Evolutionary conservation across 495 filamentous ascomycete species (phyloP), one percentile per base, ranked within the genome.

Genomic region (Hypoxylon trugodes): DNA sequence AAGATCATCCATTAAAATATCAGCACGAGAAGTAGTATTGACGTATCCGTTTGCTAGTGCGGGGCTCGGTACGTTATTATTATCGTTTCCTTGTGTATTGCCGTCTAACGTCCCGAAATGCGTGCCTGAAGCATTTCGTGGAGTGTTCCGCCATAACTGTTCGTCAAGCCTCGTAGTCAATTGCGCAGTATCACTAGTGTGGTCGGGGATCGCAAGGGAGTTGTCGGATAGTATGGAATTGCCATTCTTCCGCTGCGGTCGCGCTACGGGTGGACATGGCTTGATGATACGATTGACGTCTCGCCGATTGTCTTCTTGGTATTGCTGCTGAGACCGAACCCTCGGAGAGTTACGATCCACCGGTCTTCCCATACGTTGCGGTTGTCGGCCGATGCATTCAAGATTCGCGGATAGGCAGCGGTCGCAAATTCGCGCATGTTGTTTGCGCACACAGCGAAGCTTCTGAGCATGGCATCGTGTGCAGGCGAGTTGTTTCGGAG

Each of bases 301-400:
- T 12, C 32, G 3, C 32, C 32, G 3, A n/a, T 35, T 35, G 32
- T 3, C 13, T 12, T n/a, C 32, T 3, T 35, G 3, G 8, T n/a
- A 8, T n/a, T 3, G 2, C 32, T 35, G 8, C 32, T 35, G 40
- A 24, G 40, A 24, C 26, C 43, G 26, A 18, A 32, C 10, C 43
- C 13, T 47, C 43, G 15, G 21, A 2, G n/a, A 9, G 6, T 32
- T 33, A 8, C 43, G 25, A 32, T 47, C 13, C 25, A 47, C 15
- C 26, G 41, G 41, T n/a, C 41, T 45, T n/a, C 21, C 2, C 19
- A 45, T 45, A 26, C 41, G 41, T 42, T 42, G 38, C 16, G 38
- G 41, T 45, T 26, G 21, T 6, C 41, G 41, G 26, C 15, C 15
- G 26, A 33, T 18, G 13, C 13, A 33, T 47, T 32, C 13, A 15